Base-by-base conservation (phyloP, 2,329 filamentous ascomycete genomes). In the Pseudogymnoascus sp. region DNA sequence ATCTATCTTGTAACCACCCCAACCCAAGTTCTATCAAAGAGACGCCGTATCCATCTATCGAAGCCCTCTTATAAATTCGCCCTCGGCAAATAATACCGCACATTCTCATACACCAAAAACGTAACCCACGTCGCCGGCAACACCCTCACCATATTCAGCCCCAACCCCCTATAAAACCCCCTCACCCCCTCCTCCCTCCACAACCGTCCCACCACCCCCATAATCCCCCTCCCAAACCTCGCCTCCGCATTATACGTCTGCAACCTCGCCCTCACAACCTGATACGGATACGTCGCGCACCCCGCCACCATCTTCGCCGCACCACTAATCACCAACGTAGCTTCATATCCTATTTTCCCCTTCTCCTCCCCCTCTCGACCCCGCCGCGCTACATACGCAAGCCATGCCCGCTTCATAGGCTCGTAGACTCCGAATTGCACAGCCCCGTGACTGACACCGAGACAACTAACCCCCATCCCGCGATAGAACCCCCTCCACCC, bases 371-470 rank as follows among this genome's bases (percentile, higher is more conserved):
- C 51, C 41, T 65, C 34, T n/a, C 67, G 36, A 14, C 68, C 66
- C 34, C 76, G 75, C n/a, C 75, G 73, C 1, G 81, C 78, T 65
- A 89, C 79, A 69, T 88, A 86, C 62, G 80, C 79, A 73, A 66
- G 64, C 73, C 73, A 75, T 65, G 80, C 69, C 62, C 79, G 76
- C 76, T 85, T 85, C 19, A 83, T 71, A 0, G 85, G 83, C 74
- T 99, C 95, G 76, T 99, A 99, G 19, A 95, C 91, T 77, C 92
- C 91, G 75, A 99, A 99, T 76, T 98, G 95, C 25, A 99, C 88
- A 2, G 93, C 93, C 43, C 93, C 93, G 75, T 99, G 95, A 65
- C 87, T 89, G 36, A 97, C 92, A 13, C 93, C 93, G 64, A 97
- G 82, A 36, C 96, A 79, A 43, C 90, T 90, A 19, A 96, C 90